Conservation (phyloP, 192 early-diverging fungal genomes). For the Dimargaris cristalligena region DNA sequence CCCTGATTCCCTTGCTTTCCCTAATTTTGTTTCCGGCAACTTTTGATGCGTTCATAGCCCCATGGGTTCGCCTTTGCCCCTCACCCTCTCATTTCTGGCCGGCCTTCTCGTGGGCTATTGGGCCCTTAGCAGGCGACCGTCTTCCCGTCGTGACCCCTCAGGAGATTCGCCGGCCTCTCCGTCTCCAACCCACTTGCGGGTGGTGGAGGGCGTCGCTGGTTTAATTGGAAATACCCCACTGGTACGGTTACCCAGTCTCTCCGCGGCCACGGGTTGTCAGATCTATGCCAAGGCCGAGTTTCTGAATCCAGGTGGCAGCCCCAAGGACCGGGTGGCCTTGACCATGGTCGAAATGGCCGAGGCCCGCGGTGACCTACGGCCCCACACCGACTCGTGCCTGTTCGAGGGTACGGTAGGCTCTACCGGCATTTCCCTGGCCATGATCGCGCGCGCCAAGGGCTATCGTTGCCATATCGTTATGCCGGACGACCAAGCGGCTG, state of each 20-base stretch:
- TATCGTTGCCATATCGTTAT: slow-evolving; percentile 91
- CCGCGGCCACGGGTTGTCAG: slow-evolving; percentile 78
- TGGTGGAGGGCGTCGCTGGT: slow-evolving; percentile 53
- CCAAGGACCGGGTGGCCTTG: slow-evolving; percentile 88
- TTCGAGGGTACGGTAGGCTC: slow-evolving; percentile 94
- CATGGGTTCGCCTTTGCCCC: no score
- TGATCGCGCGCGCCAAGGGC: slow-evolving; percentile 73
- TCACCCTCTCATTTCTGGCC: no score
- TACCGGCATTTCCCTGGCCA: slow-evolving; percentile 89
- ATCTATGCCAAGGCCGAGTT: slow-evolving; percentile 70
- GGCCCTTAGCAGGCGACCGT: no score
- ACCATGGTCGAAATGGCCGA: slow-evolving; percentile 72
- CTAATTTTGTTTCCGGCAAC: no score
- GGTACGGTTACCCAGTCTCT: slow-evolving; percentile 67
- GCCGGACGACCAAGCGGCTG: slow-evolving; percentile 83
- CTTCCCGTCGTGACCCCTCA: no score
- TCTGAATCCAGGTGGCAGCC: slow-evolving; percentile 77
- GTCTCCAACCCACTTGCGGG: not conserved
- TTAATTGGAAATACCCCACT: slow-evolving; percentile 88
- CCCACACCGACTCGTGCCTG: slow-evolving; percentile 58
- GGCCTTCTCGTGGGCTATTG: no score
- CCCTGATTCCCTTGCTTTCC: no score
- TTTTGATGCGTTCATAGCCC: no score
- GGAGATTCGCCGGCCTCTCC: no score
- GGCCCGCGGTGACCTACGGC: slow-evolving; percentile 38